Conservation (phyloP, 108 stramenopile genomes). For the Cyclotella atomus region DNA sequence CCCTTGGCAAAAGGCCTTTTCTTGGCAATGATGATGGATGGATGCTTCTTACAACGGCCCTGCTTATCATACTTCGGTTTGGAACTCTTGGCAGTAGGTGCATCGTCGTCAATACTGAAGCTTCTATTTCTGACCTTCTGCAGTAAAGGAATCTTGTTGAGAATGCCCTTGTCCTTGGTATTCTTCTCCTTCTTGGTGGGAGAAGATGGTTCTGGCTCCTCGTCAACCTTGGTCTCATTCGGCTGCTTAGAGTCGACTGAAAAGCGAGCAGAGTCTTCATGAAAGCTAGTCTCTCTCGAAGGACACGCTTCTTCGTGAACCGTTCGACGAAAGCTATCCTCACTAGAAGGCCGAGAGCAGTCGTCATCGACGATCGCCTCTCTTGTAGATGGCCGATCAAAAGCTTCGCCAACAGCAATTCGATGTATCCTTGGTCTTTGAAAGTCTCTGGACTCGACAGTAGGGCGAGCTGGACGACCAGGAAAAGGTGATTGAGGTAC, state of each 20-base stretch:
- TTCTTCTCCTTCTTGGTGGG: constrained; percentile 8
- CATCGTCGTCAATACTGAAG: neutral
- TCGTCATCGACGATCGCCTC: no score
- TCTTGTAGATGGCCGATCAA: no score
- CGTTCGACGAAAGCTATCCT: no score
- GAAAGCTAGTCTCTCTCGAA: neutral
- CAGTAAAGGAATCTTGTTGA: constrained; percentile 1
- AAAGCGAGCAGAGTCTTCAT: neutral
- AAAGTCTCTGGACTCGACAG: no score
- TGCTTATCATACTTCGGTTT: constrained; percentile 4
- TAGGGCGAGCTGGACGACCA: no score
- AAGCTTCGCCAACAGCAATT: no score
- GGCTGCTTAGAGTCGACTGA: neutral
- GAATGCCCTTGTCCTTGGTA: neutral
- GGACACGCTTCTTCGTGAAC: no score
- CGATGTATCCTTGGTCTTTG: no score
- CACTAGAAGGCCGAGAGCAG: no score
- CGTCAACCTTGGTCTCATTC: neutral
- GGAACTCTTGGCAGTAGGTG: neutral
- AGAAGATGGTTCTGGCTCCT: neutral
- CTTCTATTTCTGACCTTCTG: neutral
- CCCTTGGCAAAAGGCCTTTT: constrained; percentile 13
- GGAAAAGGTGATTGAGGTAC: no score
- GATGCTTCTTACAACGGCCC: constrained; percentile 6
- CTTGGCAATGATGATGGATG: constrained; percentile 9